phyloP scores from a whole-genome alignment of 345 rosid genomes.

The Arabis alpina region DNA sequence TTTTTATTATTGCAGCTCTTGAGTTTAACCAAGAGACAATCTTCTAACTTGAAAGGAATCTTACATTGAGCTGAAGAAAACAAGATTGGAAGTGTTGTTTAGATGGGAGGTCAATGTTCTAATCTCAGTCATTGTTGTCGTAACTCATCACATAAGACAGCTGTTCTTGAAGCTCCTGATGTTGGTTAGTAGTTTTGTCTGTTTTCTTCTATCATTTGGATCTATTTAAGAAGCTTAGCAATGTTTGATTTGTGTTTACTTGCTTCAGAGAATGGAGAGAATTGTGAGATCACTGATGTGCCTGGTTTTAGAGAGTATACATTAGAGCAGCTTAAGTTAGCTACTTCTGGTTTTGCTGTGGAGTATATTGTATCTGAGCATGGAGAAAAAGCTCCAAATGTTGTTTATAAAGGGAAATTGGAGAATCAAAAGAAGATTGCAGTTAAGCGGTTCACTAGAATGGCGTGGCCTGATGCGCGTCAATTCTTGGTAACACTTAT shows the following conservation, averaged over 20 bases:
- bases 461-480: conserved; percentile 92
- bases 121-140: conserved; percentile 58
- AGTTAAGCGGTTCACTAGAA: conserved; percentile 81
- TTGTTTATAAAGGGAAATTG: conserved; percentile 85
- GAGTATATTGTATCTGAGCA: conserved; percentile 94
- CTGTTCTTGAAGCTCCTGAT: conserved; percentile 68
- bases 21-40: conserved; percentile 16
- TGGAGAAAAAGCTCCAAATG: conserved; percentile 93
- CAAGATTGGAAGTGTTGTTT: conserved; percentile 20
- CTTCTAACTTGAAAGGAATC: not conserved
- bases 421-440: conserved; percentile 80
- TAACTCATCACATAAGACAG: conserved; percentile 66
- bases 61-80: conserved; percentile 1
- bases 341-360: conserved; percentile 85
- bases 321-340: conserved; percentile 68
- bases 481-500: conserved; percentile 66
- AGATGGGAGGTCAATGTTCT: conserved; percentile 72
- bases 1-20: conserved; percentile 33
- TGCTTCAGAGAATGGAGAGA: conserved; percentile 56
- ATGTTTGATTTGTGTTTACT: not conserved
- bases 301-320: conserved; percentile 70
- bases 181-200: conserved; percentile 55
- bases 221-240: conserved; percentile 20
- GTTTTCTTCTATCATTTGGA: conserved; percentile 4
- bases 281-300: conserved; percentile 46